A percentile compares a stretch with the other conserved stretches of the same genome.
Conservation (phyloP, 495 filamentous ascomycete species). For the Neurospora sp. region DNA sequence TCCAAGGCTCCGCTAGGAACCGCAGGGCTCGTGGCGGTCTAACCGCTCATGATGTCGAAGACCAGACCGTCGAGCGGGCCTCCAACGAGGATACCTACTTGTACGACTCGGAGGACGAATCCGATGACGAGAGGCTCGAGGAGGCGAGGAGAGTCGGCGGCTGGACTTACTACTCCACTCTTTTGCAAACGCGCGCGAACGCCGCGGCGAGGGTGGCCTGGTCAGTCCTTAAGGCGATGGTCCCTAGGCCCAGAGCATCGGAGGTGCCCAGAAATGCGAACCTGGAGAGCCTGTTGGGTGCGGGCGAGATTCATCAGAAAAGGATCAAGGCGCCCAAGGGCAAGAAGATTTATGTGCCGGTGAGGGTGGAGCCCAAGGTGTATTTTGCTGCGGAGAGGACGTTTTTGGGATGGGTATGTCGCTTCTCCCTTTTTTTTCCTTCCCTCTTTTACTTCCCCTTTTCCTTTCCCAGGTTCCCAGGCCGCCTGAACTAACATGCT, state of each 20-base stretch:
- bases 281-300: slow-evolving; percentile 35
- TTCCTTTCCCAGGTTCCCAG: no score
- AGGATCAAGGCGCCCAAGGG: slow-evolving; percentile 81
- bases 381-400: slow-evolving; percentile 94
- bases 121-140: slow-evolving; percentile 57
- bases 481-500: slow-evolving; percentile 6
- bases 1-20: slow-evolving; percentile 25
- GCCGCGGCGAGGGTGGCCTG: slow-evolving; percentile 28
- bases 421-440: background rate
- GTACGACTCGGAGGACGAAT: slow-evolving; percentile 88
- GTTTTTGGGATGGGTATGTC: slow-evolving; percentile 78
- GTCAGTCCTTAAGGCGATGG: slow-evolving; percentile 37
- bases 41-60: slow-evolving; percentile 35
- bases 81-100: slow-evolving; percentile 65
- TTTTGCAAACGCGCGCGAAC: slow-evolving; percentile 27
- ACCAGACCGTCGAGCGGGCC: slow-evolving; percentile 33
- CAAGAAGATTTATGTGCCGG: slow-evolving; percentile 87
- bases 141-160: slow-evolving; percentile 65
- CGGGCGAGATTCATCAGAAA: slow-evolving; percentile 45
- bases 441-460: no score
- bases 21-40: slow-evolving; percentile 25
- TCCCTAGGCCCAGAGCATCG: slow-evolving; percentile 53
- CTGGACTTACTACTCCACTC: slow-evolving; percentile 53
- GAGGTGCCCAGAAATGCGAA: slow-evolving; percentile 44
- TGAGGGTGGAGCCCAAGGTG: slow-evolving; percentile 94